Base-by-base conservation (phyloP, 192 early-diverging fungal species). In the Coemansia sp. region DNA sequence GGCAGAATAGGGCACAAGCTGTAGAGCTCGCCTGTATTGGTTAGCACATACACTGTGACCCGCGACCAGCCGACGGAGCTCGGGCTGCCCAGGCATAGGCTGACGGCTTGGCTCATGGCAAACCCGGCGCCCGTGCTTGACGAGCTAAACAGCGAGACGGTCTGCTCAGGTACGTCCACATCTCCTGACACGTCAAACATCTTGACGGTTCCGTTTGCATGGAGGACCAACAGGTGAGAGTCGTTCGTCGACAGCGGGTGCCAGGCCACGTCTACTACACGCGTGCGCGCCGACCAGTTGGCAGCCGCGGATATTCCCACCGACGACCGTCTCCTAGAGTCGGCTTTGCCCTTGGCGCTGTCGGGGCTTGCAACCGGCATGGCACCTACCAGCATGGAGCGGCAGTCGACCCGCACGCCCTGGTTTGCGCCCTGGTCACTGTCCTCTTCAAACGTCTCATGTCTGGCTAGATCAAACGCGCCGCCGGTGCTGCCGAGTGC, bases 1-100 rank as follows among this genome's bases (percentile, higher is more conserved):
- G 94, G 94, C 65, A 94, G 62, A 24, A 94, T 77, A 7, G 94
- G 94, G 46, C 92, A 94, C 59, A 96, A 67, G 4, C 87, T 83
- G 63, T 89, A 92, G 4, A 94, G 67, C 38, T 94, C 87, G 17
- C 92, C 92, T 20, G 82, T 86, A 39, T 83, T 80, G n/a, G 87
- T 88, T 39, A 90, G 62, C 35, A 88, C 86, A 64, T 92, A 96
- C 1, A 92, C 74, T 3, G 91, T 87, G 35, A 89, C 84, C 7
- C 86, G 79, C 29, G 89, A 88, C 93, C 93, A 94, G 27, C 80
- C 87, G 17, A 65, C 64, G 11, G 72, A 79, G 31, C 40, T 25
- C 1, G 62, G 41, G 42, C 74, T 51, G 39, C 84, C 87, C 45
- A 84, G 67, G 65, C 84, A 75, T 40, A 88, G 79, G 19, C 83